Evolutionary conservation across 129 eudicot genomes (phyloP), one percentile per base, ranked within the genome.

Genomic region (Rutidosis leptorrhynchoides): DNA sequence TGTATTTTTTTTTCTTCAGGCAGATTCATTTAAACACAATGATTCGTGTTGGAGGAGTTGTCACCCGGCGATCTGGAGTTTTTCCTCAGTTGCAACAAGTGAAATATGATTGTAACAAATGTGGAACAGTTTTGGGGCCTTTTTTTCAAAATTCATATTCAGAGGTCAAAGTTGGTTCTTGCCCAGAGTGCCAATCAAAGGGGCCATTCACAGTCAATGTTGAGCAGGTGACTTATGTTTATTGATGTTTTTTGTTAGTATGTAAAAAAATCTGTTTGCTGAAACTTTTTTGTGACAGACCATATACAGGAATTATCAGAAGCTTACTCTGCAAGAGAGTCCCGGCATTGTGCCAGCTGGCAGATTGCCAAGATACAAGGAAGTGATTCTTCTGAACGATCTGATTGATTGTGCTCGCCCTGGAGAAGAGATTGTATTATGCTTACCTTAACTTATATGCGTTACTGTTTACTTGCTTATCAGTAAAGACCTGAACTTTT

Each of bases 291-390:
- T 59, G 67, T 37, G 77, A 17, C 75, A 93, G 99, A 93, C 99
- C 22, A 72, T 93, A 60, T 93, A 93, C 74, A 86, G 99, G 72
- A 93, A 93, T 68, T 93, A 86, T 69, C 99, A 93, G 79, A 93
- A 93, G 68, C 96, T 93, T 28, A 89, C 96, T 32, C 90, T 93
- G 59, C 99, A 93, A 84, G 99, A 93, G 58, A 93, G 99, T 70
- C 99, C 99, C 12, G 96, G 99, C 73, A 89, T 93, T 82, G 96
- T 93, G 40, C 99, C 96, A 29, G 96, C 99, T 68, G 99, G 99
- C 58, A 75, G 99, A 70, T 85, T 93, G 71, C 99, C 99, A 17
- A 83, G 99, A 81, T 83, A 89, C 86, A 93, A 93, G 78, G 99
- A 93, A 86, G 95, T 93, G 71, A 93, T 93, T 71, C 83, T 93